A percentile compares a stretch with the other conserved stretches of the same genome.
Evolutionary conservation across 2,329 filamentous ascomycete genomes (phyloP).

Genomic region (Leptographium radiaticola): DNA sequence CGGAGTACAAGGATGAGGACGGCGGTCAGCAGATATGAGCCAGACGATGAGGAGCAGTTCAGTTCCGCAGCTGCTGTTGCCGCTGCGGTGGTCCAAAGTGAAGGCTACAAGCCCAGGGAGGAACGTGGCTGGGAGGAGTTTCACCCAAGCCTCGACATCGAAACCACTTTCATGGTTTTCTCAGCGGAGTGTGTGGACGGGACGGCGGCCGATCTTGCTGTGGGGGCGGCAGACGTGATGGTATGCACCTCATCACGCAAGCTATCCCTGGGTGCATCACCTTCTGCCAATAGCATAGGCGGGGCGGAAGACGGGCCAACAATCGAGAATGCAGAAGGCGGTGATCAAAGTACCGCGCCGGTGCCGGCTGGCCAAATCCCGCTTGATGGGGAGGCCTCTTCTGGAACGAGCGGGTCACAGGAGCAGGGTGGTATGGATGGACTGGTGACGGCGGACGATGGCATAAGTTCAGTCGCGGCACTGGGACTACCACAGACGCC

Average conservation of each 20-base stretch:
- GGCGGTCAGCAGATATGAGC: slow-evolving; percentile 34
- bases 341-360: neutral
- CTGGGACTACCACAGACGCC: slow-evolving; percentile 6
- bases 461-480: neutral
- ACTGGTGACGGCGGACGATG: slow-evolving; percentile 17
- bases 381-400: neutral
- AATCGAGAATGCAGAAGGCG: neutral
- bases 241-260: neutral
- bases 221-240: slow-evolving; percentile 14
- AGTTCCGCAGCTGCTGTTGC: slow-evolving; percentile 82
- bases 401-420: neutral
- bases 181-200: slow-evolving; percentile 78
- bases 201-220: slow-evolving; percentile 33
- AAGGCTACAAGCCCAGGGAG: slow-evolving; percentile 94
- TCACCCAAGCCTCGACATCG: slow-evolving; percentile 87
- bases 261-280: neutral
- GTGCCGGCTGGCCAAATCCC: neutral
- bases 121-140: slow-evolving; percentile 97
- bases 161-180: slow-evolving; percentile 65
- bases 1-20: slow-evolving; percentile 43
- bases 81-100: slow-evolving; percentile 75
- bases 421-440: slow-evolving; percentile 14
- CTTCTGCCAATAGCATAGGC: neutral
- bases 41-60: slow-evolving; percentile 52
- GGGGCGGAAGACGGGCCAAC: neutral